phyloP scores from a whole-genome alignment of 2,329 filamentous ascomycete genomes.

The Neofusicoccum ribis region DNA sequence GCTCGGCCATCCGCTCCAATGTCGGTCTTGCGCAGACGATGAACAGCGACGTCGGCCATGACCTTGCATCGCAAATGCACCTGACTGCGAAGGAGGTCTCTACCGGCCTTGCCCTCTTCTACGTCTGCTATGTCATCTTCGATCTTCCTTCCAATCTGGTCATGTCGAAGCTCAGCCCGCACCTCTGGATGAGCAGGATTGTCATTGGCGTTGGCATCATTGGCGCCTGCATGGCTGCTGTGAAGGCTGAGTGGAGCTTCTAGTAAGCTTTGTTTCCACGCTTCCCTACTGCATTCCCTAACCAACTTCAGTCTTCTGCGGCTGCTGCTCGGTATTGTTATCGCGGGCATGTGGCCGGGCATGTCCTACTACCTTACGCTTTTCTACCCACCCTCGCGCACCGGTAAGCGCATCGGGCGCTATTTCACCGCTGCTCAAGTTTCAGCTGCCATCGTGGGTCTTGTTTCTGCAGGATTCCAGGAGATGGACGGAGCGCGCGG shows the following conservation, averaged over 20 bases:
- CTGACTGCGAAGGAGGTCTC: conserved; percentile 76
- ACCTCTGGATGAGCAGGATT: conserved; percentile 90
- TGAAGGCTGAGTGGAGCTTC: conserved; percentile 79
- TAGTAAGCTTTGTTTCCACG: conserved; percentile 53
- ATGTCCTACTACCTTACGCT: conserved; percentile 92
- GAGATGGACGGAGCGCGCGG: conserved; percentile 79
- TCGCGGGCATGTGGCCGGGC: conserved; percentile 92
- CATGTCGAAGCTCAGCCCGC: conserved; percentile 82
- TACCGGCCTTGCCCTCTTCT: conserved; percentile 83
- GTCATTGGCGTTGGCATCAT: conserved; percentile 85
- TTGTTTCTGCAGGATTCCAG: conserved; percentile 89
- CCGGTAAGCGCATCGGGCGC: conserved; percentile 82
- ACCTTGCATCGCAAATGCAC: conserved; percentile 70
- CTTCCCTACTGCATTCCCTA: conserved; percentile 19
- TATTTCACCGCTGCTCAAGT: conserved; percentile 90
- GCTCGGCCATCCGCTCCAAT: conserved; percentile 88
- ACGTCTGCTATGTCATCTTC: conserved; percentile 88
- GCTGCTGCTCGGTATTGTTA: conserved; percentile 81
- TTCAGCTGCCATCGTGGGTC: conserved; percentile 82
- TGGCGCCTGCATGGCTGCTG: conserved; percentile 79
- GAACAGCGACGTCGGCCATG: conserved; percentile 70
- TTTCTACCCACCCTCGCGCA: conserved; percentile 85
- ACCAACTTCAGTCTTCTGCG: conserved; percentile 62
- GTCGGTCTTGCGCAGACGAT: conserved; percentile 94
- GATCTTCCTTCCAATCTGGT: conserved; percentile 85